Percentiles rank a stretch among this genome's conserved stretches.
phyloP scores from a whole-genome alignment of 352 stramenopile species.

The Globisporangium takayamanum region DNA sequence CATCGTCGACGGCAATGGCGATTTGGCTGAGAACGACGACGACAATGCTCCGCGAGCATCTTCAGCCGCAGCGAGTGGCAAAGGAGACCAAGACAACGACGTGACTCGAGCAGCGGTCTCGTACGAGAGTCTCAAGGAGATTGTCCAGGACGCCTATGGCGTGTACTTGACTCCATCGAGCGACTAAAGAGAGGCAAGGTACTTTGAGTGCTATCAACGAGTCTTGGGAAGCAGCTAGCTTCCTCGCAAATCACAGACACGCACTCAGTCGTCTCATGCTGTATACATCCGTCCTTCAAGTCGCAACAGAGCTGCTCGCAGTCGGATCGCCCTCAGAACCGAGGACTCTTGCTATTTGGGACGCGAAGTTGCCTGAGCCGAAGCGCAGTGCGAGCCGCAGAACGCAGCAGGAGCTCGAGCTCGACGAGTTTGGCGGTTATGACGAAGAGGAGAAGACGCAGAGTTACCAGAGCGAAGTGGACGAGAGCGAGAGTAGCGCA shows the following conservation, averaged over 20 bases:
- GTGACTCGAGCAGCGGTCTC: neutral
- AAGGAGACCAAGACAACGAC: neutral
- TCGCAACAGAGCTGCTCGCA: too few relatives aligned
- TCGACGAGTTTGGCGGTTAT: slow-evolving; percentile 5
- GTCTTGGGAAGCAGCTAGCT: too few relatives aligned
- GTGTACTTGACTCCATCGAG: slow-evolving; percentile 23
- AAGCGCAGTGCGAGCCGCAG: neutral
- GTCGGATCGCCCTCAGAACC: too few relatives aligned
- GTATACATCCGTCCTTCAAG: too few relatives aligned
- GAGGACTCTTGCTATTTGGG: too few relatives aligned
- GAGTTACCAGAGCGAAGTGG: slow-evolving; percentile 15
- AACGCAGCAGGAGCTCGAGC: slow-evolving; percentile 13
- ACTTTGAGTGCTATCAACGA: neutral
- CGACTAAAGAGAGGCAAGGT: neutral
- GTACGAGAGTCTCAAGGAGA: slow-evolving; percentile 44
- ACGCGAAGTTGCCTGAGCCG: neutral
- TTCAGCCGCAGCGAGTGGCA: too few relatives aligned
- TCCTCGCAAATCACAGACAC: too few relatives aligned
- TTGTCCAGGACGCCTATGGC: slow-evolving; percentile 47
- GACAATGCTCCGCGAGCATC: slow-evolving; percentile 2
- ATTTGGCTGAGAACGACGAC: neutral
- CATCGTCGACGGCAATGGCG: neutral
- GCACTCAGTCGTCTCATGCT: too few relatives aligned
- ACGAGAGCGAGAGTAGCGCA: slow-evolving; percentile 8
- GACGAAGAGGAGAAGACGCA: slow-evolving; percentile 14